Evolutionary conservation across 2,329 filamentous ascomycete genomes (phyloP), one percentile per base, ranked within the genome.

Genomic region (Exophiala oligosperma): DNA sequence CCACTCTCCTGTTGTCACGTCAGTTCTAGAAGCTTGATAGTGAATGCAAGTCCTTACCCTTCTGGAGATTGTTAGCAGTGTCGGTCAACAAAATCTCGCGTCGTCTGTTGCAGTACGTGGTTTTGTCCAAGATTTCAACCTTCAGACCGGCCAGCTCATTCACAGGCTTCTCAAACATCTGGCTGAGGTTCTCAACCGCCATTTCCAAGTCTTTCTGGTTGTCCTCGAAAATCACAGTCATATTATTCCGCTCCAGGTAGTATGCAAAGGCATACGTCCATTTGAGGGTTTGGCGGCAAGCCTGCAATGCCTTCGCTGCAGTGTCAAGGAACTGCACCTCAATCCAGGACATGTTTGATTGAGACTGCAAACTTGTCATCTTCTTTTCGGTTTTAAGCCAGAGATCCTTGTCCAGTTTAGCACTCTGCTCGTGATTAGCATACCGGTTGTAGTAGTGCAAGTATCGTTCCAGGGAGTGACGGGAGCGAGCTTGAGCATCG

Each of bases 221-320:
- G 73, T 97, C 92, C 73, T 99, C 94, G 60, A 99, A 99, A 54
- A 99, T 97, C 71, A 93, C 91, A 0, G 94, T 97, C 56, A 94
- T 79, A 70, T 99, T 97, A 80, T 97, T 97, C 56, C 91, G 87
- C 2, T 89, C 88, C n/a, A 99, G 85, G 71, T 99, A 99, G 73
- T 94, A 99, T 1, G 94, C 94, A 75, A 99, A 99, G 0, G 94
- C 94, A 69, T 99, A 99, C 0, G 94, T 99, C 94, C 94, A 99
- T 77, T 99, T 99, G 4, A 99, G 81, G 0, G 94, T 99, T 76
- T 97, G 93, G n/a, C 94, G 90, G 74, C 94, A 99, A 48, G 91
- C 92, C 76, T 97, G 93, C 14, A 99, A 82, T 2, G 93, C 91
- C 71, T 96, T 91, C 0, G 92, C 96, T 0, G 94, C 94, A 1